Conservation (phyloP, 352 stramenopile species). For the Phytophthora megakarya region DNA sequence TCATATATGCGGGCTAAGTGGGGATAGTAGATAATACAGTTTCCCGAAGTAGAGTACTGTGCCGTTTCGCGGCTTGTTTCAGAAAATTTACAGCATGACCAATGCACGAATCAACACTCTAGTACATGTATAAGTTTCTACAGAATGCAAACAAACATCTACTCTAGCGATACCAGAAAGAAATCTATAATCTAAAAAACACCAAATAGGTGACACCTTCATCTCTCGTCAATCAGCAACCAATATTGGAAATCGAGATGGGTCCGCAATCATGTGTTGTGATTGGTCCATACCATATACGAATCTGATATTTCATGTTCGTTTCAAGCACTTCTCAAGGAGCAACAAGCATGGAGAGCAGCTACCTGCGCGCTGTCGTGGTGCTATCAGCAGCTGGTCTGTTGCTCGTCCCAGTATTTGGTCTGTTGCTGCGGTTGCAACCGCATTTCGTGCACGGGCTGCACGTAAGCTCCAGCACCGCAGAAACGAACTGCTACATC, state of each 20-base stretch:
- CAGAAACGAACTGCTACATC: conserved; percentile 72
- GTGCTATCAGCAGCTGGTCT: conserved; percentile 56
- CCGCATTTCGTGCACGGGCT: conserved; percentile 64
- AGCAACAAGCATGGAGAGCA: conserved; percentile 39
- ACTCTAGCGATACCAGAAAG: no score
- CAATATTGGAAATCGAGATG: conserved; percentile 6
- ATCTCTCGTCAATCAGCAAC: neutral
- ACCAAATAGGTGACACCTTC: no score
- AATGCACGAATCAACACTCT: no score
- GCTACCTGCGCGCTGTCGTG: conserved; percentile 42
- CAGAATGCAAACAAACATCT: no score
- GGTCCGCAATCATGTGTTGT: conserved; percentile 11
- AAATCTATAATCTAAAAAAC: no score
- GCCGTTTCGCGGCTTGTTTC: no score
- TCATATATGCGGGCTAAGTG: no score
- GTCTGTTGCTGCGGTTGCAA: conserved; percentile 60
- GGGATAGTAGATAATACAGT: no score
- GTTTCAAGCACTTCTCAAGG: conserved; percentile 20
- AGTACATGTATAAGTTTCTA: no score
- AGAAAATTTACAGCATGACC: no score
- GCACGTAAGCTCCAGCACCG: conserved; percentile 39
- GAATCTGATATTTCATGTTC: conserved; percentile 3
- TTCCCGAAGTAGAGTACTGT: no score
- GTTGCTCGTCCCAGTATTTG: conserved; percentile 59
- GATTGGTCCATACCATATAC: conserved; percentile 22